Conservation (phyloP, 192 early-diverging fungal genomes). For the Coemansia sp. region DNA sequence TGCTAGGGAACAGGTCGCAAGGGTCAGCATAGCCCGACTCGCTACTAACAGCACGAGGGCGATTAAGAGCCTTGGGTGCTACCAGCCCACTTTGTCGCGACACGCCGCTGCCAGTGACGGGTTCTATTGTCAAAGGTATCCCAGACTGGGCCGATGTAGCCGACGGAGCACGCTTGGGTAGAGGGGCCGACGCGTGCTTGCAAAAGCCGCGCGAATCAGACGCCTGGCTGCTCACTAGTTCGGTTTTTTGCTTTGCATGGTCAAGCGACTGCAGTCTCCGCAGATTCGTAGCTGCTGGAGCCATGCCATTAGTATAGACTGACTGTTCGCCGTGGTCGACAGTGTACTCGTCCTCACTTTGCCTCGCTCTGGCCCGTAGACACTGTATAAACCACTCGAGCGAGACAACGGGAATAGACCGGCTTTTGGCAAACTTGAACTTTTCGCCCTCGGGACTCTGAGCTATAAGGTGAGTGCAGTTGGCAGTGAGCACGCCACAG, state of each 20-base stretch:
- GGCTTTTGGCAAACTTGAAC: constrained; percentile 44
- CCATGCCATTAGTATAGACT: background rate
- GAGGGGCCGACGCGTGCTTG: background rate
- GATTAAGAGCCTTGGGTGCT: background rate
- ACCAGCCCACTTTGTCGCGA: background rate
- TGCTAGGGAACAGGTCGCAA: background rate
- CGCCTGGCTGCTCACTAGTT: background rate
- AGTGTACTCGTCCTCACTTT: constrained; percentile 23
- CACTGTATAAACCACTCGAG: constrained; percentile 40
- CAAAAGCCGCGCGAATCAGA: background rate
- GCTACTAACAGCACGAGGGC: background rate
- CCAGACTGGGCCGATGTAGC: background rate
- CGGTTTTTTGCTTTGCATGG: background rate
- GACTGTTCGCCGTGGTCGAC: background rate
- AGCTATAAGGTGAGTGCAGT: constrained; percentile 50
- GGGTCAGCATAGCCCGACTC: background rate
- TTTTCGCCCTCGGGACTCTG: constrained; percentile 30
- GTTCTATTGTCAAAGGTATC: background rate
- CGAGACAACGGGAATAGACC: constrained; percentile 30
- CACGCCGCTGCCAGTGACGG: background rate
- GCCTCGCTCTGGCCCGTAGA: constrained; percentile 26
- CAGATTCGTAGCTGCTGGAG: background rate
- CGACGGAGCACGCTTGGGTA: background rate
- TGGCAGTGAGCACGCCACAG: constrained; percentile 23
- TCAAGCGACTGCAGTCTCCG: constrained; percentile 1